Evolutionary conservation across 2,329 filamentous ascomycete genomes (phyloP).

Genomic region (Lithohypha guttulata): DNA sequence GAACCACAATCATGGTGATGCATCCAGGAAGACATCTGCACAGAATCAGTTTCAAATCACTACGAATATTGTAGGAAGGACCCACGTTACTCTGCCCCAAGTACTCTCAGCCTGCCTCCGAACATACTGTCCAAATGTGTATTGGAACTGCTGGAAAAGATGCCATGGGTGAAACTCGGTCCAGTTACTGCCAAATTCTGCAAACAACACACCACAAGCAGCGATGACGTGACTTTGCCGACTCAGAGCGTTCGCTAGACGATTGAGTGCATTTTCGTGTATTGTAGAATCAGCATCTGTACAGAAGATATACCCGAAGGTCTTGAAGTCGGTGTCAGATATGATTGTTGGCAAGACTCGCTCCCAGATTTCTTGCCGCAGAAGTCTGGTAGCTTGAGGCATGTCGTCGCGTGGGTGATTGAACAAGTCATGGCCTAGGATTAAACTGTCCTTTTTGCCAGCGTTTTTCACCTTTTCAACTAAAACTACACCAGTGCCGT

Average conservation of each 20-base stretch:
- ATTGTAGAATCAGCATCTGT: slow-evolving; percentile 12
- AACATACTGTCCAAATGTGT: slow-evolving; percentile 11
- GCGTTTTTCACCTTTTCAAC: slow-evolving; percentile 12
- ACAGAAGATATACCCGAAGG: slow-evolving; percentile 11
- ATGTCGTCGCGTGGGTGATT: slow-evolving; percentile 11
- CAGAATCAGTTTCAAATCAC: no score
- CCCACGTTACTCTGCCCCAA: slow-evolving; percentile 11
- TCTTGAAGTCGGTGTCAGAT: background rate
- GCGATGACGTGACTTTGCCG: slow-evolving; percentile 8
- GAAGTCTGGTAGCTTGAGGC: slow-evolving; percentile 7
- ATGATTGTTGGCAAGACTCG: slow-evolving; percentile 7
- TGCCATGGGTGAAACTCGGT: slow-evolving; percentile 10
- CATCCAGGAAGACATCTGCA: slow-evolving; percentile 10
- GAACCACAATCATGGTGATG: slow-evolving; percentile 12
- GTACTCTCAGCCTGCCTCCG: slow-evolving; percentile 10
- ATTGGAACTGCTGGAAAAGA: slow-evolving; percentile 13
- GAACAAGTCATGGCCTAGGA: slow-evolving; percentile 12
- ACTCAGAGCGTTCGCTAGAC: slow-evolving; percentile 9
- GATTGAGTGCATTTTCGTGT: slow-evolving; percentile 7
- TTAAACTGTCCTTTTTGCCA: slow-evolving; percentile 13
- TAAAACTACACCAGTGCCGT: slow-evolving; percentile 8
- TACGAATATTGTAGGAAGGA: no score
- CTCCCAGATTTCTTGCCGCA: slow-evolving; percentile 11
- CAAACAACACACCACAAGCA: slow-evolving; percentile 10
- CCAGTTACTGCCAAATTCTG: slow-evolving; percentile 8